Base-by-base conservation (phyloP, 192 early-diverging fungal genomes). In the Radiomyces spectabilis region DNA sequence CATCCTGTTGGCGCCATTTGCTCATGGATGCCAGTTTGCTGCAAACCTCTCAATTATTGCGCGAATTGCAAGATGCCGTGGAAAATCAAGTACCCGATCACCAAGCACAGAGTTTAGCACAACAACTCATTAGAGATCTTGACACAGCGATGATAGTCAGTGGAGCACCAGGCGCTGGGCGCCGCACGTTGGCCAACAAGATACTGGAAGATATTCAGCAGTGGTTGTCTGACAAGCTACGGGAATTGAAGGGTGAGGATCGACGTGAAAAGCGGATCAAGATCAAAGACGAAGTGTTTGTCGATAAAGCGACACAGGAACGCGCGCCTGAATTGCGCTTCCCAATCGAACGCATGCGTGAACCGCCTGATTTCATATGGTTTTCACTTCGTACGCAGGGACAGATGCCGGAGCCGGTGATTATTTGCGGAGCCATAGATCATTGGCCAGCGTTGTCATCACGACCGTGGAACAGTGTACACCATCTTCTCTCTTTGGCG, bases 391-490 rank as follows among this genome's bases (percentile, higher is more conserved):
- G 51, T 32, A 41, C 55, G 13, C 38, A 51, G 18, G 34, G 33
- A 10, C 33, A 45, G 37, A 19, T 13, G 2, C 39, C 62, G 25
- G 62, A 46, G 5, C 83, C 83, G 6, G n/a, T n/a, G n/a, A n/a
- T 48, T 12, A 16, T 15, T 15, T 48, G 46, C 29, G 55, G 49
- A 2, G 69, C 74, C 0, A 57, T 85, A 10, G 59, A 72, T 8
- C 69, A 87, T 53, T 91, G 88, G 88, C 88, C 86, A 1, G 84
- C 86, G 6, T 59, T 80, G 16, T 65, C 67, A 15, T 51, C 53
- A 22, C 63, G 75, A 2, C 65, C 73, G 2, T 91, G 90, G 89
- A 51, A 68, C 2, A 69, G 86, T 53, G 41, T 81, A 2, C 71
- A 74, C 15, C 85, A 86, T 50, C 51, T 92, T 10, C 67, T 72